Base-by-base conservation (phyloP, 2,329 filamentous ascomycete genomes). In the Fusarium sp. region DNA sequence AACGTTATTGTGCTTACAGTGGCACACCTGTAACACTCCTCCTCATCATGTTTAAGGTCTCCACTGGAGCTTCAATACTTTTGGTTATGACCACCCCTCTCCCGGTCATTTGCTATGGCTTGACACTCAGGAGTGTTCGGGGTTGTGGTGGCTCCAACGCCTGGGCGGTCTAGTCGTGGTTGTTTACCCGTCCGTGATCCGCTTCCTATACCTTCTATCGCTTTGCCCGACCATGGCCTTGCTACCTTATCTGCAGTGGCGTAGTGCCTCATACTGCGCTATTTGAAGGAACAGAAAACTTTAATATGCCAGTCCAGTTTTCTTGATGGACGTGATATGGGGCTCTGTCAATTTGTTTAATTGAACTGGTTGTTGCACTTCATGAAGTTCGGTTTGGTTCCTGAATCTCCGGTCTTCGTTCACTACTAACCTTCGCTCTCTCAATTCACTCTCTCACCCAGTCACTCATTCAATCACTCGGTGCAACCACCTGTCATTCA, bases 61-160 rank as follows among this genome's bases (percentile, higher is more conserved):
- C 44, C 16, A 19, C 30, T 31, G 14, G 52, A 21, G 25, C 21
- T 23, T 19, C 30, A 31, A 31, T 23, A 31, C 34, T 45, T 45
- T 42, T 18, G 23, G 48, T 39, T 63, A 73, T 65, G 13, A 12
- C 46, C 65, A 71, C 72, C 46, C 72, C 72, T 54, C 49, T 30
- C 34, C 37, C n/a, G 18, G 16, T n/a, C 31, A 21, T 41, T 18
- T 44, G 16, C 57, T 43, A 37, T 39, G 25, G 25, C 16, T 62
- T 50, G 37, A 62, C 41, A 45, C 59, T 48, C 51, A 62, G 46
- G 44, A 42, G 39, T 42, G 3, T 30, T 63, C 44, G 46, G 28
- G 50, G 64, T 34, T 25, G 68, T 52, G 55, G 34, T 51, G 55
- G 31, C 31, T 43, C 49, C 31, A 45, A 44, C 54, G 23, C 54